A percentile compares a stretch with the other conserved stretches of the same genome.
Conservation (phyloP, 306 rosid genomes). For the Arachis hypogaea region DNA sequence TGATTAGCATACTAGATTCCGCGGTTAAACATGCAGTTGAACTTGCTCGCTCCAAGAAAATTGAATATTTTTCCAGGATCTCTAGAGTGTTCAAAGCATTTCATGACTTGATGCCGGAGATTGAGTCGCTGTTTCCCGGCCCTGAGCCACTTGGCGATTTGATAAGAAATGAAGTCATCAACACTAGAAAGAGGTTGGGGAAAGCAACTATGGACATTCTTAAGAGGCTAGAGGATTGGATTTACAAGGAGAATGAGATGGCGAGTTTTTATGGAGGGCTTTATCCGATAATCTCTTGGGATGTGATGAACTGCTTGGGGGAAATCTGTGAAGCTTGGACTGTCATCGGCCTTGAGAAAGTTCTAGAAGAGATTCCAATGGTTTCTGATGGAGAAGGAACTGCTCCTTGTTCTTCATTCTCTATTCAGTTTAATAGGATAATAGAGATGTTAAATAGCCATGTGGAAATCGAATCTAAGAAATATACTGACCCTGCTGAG, state of each 20-base stretch:
- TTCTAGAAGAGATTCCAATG: neutral
- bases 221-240: neutral
- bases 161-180: slow-evolving; percentile 46
- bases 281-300: neutral
- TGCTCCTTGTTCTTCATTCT: slow-evolving; percentile 35
- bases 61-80: slow-evolving; percentile 42
- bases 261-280: slow-evolving; percentile 35
- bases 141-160: slow-evolving; percentile 47
- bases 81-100: slow-evolving; percentile 62
- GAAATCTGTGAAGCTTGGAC: neutral
- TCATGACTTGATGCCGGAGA: slow-evolving; percentile 64
- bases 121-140: slow-evolving; percentile 56
- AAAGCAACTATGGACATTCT: neutral
- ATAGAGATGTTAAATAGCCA: slow-evolving; percentile 71
- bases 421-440: slow-evolving; percentile 61
- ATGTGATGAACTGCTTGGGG: neutral
- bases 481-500: slow-evolving; percentile 55
- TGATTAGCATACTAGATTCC: slow-evolving; percentile 62
- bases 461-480: slow-evolving; percentile 67
- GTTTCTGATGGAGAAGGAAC: slow-evolving; percentile 30
- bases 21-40: slow-evolving; percentile 64
- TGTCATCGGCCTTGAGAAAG: too few species aligned
- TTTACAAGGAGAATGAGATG: neutral
- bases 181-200: slow-evolving; percentile 38
- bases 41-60: slow-evolving; percentile 59